phyloP scores from a whole-genome alignment of 2,329 filamentous ascomycete species.

The Microdochium trichocladiopsis region DNA sequence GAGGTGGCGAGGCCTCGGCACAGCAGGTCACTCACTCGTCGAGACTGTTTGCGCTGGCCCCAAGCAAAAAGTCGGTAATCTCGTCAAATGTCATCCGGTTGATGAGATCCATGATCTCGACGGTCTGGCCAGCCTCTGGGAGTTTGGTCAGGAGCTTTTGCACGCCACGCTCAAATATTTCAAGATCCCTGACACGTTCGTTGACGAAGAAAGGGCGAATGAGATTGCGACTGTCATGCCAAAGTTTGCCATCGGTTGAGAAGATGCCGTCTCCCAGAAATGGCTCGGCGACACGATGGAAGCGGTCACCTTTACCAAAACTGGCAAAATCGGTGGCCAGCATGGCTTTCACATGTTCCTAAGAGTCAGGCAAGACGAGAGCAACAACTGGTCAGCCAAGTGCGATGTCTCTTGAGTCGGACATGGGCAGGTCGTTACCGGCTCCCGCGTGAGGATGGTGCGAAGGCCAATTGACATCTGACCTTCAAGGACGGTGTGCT shows the following conservation, averaged over 20 bases:
- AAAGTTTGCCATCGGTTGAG: slow-evolving; percentile 38
- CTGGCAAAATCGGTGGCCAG: slow-evolving; percentile 48
- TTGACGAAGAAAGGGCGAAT: slow-evolving; percentile 31
- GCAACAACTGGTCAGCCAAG: not conserved
- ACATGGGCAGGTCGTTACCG: not conserved
- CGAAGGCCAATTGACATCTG: not conserved
- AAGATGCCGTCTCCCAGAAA: slow-evolving; percentile 50
- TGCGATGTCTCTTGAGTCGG: not conserved
- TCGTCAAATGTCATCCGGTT: slow-evolving; percentile 60
- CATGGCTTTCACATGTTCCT: slow-evolving; percentile 46
- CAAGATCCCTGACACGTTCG: slow-evolving; percentile 37
- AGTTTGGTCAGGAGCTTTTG: slow-evolving; percentile 48
- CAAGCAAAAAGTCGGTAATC: slow-evolving; percentile 61
- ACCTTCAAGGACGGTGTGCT: not conserved
- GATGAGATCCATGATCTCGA: slow-evolving; percentile 58
- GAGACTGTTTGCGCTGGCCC: slow-evolving; percentile 43
- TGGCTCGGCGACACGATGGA: slow-evolving; percentile 30
- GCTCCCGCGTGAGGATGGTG: not conserved
- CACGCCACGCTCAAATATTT: slow-evolving; percentile 53
- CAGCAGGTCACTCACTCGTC: slow-evolving; percentile 29
- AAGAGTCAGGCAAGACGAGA: not conserved
- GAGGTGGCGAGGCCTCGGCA: not conserved
- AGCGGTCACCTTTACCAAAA: slow-evolving; percentile 34
- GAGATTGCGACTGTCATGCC: slow-evolving; percentile 41
- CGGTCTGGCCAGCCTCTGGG: slow-evolving; percentile 39